Evolutionary conservation across 208 protist genomes (phyloP).

Genomic region (Crithidia acanthocephali): DNA sequence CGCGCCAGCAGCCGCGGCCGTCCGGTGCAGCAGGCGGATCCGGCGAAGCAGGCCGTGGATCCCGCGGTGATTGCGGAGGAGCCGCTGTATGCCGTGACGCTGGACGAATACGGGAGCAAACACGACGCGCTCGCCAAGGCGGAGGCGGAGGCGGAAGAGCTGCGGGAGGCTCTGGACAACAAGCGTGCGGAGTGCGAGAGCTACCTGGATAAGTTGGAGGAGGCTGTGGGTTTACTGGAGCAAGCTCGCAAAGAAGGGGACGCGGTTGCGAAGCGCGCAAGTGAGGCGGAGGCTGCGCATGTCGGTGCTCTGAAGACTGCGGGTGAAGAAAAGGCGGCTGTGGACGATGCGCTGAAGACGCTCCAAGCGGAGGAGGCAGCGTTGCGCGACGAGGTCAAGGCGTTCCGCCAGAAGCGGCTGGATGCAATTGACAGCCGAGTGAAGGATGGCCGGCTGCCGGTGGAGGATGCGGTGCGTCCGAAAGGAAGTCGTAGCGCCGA

Average conservation of each 20-base stretch:
- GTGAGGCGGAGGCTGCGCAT: background rate
- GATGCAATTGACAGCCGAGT: constrained; percentile 25
- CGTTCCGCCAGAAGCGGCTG: constrained; percentile 40
- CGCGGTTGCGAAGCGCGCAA: background rate
- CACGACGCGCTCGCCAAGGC: background rate
- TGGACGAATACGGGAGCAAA: constrained; percentile 18
- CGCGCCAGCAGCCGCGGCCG: too few species aligned
- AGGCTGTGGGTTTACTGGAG: constrained; percentile 30
- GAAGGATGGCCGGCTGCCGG: constrained; percentile 4
- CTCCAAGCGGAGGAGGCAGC: background rate
- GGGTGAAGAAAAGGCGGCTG: background rate
- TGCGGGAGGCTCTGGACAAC: constrained; percentile 1
- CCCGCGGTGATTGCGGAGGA: background rate
- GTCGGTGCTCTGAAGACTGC: background rate
- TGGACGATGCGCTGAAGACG: background rate
- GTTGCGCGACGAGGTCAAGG: constrained; percentile 28
- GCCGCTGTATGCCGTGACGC: constrained; percentile 24
- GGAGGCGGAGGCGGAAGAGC: background rate
- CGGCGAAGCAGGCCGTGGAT: too few species aligned
- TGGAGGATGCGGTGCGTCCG: background rate
- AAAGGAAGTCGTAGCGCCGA: background rate
- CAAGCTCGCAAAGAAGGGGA: constrained; percentile 19
- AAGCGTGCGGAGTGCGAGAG: constrained; percentile 10
- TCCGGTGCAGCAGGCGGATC: too few species aligned
- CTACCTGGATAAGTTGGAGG: constrained; percentile 23